Evolutionary conservation across 371 early-diverging fungal species (phyloP).

Genomic region (Zychaea mexicana): DNA sequence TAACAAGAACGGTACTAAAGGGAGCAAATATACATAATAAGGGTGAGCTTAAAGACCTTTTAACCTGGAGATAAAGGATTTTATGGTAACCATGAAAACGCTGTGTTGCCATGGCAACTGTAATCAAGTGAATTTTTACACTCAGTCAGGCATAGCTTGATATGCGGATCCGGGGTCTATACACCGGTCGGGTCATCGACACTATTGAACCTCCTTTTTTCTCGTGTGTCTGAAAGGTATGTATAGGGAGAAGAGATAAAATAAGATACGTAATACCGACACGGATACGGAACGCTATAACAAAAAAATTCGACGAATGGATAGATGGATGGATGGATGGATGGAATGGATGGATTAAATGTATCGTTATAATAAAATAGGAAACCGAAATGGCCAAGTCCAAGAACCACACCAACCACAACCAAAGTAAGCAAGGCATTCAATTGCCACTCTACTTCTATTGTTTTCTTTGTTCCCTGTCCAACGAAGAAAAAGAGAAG

Average conservation of each 20-base stretch:
- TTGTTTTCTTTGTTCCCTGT: neutral
- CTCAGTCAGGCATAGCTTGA: too few species aligned
- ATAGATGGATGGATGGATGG: slow-evolving; percentile 12
- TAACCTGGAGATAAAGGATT: too few species aligned
- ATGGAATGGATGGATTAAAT: slow-evolving; percentile 5
- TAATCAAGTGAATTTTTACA: neutral
- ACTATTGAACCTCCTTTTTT: slow-evolving; percentile 5
- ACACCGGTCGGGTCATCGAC: too few species aligned
- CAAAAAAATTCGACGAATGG: slow-evolving; percentile 3
- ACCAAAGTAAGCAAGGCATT: slow-evolving; percentile 62
- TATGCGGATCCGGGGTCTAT: too few species aligned
- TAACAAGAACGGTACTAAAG: too few species aligned
- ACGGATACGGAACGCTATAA: neutral
- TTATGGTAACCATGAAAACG: too few species aligned
- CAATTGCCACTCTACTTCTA: neutral
- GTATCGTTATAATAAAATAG: neutral
- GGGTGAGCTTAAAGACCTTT: too few species aligned
- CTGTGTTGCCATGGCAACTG: too few species aligned
- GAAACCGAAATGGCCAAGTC: slow-evolving; percentile 85
- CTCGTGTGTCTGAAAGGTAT: slow-evolving; percentile 7
- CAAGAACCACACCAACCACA: slow-evolving; percentile 99
- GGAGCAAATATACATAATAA: too few species aligned
- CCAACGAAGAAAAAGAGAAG: neutral
- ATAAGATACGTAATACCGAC: neutral
- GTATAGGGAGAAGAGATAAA: neutral